Evolutionary conservation across 768 basidiomycete species (phyloP).

Genomic region (Hebeloma cylindrosporum): DNA sequence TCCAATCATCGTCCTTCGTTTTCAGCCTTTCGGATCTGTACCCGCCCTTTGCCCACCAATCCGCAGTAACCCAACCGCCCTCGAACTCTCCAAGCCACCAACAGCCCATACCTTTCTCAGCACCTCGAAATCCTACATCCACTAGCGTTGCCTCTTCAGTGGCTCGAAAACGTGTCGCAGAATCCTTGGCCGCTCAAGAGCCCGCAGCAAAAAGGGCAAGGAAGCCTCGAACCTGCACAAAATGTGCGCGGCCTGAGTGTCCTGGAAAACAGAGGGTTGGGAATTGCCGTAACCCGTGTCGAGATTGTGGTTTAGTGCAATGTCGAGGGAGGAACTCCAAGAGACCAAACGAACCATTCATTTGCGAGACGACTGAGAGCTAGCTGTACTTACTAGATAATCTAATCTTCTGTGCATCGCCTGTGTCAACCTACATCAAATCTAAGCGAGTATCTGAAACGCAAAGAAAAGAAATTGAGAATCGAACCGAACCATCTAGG

Average conservation of each 20-base stretch:
- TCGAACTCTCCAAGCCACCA: no score
- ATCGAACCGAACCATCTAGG: slow-evolving; percentile 3
- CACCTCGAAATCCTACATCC: no score
- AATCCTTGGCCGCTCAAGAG: background rate
- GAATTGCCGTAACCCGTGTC: slow-evolving; percentile 6
- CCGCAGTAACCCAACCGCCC: no score
- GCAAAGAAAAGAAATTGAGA: background rate
- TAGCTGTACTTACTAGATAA: background rate
- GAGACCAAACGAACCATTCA: slow-evolving; percentile 4
- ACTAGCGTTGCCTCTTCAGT: no score
- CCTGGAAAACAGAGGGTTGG: slow-evolving; percentile 2
- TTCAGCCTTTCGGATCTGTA: no score
- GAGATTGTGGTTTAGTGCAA: slow-evolving; percentile 4
- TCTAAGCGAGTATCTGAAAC: background rate
- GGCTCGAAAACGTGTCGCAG: background rate
- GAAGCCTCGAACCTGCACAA: slow-evolving; percentile 9
- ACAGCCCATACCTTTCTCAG: no score
- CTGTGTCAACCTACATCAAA: background rate
- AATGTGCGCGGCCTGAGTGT: slow-evolving; percentile 5
- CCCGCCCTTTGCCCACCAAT: no score
- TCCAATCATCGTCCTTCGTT: no score
- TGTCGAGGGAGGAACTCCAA: slow-evolving; percentile 11
- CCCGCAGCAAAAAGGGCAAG: background rate
- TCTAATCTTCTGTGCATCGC: background rate
- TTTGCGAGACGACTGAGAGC: slow-evolving; percentile 1